Conservation (phyloP, 148 eudicot genomes). For the Beta vulgaris region DNA sequence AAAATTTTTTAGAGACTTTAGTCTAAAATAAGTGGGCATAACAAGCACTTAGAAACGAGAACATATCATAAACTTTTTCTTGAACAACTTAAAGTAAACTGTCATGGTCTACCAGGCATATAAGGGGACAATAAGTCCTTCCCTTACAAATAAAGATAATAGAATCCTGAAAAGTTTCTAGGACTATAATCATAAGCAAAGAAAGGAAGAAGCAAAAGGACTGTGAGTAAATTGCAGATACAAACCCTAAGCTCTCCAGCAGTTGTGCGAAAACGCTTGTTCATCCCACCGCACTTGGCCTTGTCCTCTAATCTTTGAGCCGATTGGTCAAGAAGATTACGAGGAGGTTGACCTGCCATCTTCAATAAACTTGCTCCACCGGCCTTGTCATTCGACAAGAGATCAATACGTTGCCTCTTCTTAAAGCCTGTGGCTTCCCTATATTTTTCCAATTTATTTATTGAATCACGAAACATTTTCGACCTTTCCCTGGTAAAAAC, state of each 20-base stretch:
- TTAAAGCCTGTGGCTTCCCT: slow-evolving; percentile 30
- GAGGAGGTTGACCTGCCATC: slow-evolving; percentile 35
- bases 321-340: slow-evolving; percentile 35
- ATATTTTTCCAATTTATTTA: slow-evolving; percentile 39
- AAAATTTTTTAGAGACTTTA: no score
- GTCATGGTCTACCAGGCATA: not conserved
- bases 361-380: slow-evolving; percentile 40
- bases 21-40: no score
- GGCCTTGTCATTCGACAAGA: slow-evolving; percentile 35
- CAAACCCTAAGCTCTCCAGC: slow-evolving; percentile 39
- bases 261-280: slow-evolving; percentile 47
- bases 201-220: not conserved
- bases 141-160: not conserved
- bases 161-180: not conserved
- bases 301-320: slow-evolving; percentile 41
- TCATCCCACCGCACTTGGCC: slow-evolving; percentile 28
- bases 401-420: slow-evolving; percentile 45
- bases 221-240: slow-evolving; percentile 1
- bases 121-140: not conserved
- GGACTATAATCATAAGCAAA: not conserved
- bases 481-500: slow-evolving; percentile 40
- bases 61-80: no score
- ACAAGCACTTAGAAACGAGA: no score
- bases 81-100: no score
- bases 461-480: slow-evolving; percentile 37